phyloP scores from a whole-genome alignment of 768 basidiomycete genomes.

The Suillus weaverae region DNA sequence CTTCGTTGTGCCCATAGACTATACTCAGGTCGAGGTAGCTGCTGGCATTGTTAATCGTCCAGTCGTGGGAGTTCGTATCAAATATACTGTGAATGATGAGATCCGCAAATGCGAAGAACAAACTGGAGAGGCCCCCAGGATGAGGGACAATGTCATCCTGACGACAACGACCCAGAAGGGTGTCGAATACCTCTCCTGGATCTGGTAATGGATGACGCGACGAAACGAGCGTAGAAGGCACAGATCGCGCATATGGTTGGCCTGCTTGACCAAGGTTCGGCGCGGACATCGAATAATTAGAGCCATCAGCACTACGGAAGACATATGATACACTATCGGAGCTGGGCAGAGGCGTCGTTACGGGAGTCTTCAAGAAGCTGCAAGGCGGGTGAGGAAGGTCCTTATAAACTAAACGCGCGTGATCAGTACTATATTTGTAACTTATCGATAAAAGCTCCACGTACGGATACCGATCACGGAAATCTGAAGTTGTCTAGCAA shows the following conservation, averaged over 20 bases:
- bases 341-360: neutral
- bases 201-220: slow-evolving; percentile 58
- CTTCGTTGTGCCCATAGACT: slow-evolving; percentile 63
- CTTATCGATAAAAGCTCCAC: slow-evolving; percentile 27
- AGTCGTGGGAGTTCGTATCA: slow-evolving; percentile 49
- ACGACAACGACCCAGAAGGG: slow-evolving; percentile 48
- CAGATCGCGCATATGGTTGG: slow-evolving; percentile 67
- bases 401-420: slow-evolving; percentile 56
- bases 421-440: neutral
- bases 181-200: slow-evolving; percentile 68
- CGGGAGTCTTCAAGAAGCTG: slow-evolving; percentile 11
- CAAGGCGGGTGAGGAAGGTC: slow-evolving; percentile 78
- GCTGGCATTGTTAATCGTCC: slow-evolving; percentile 59
- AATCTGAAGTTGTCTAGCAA: slow-evolving; percentile 44
- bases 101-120: slow-evolving; percentile 81
- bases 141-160: slow-evolving; percentile 45
- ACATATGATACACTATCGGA: slow-evolving; percentile 41
- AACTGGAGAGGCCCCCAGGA: slow-evolving; percentile 67
- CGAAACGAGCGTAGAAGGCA: slow-evolving; percentile 46
- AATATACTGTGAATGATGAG: slow-evolving; percentile 76
- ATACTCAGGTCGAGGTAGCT: slow-evolving; percentile 79
- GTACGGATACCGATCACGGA: slow-evolving; percentile 55
- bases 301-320: slow-evolving; percentile 60
- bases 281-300: slow-evolving; percentile 54
- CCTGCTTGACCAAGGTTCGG: slow-evolving; percentile 61